Evolutionary conservation across 176 grass and related monocot genomes (phyloP), one percentile per base, ranked within the genome.

Genomic region (Chloris gayana): DNA sequence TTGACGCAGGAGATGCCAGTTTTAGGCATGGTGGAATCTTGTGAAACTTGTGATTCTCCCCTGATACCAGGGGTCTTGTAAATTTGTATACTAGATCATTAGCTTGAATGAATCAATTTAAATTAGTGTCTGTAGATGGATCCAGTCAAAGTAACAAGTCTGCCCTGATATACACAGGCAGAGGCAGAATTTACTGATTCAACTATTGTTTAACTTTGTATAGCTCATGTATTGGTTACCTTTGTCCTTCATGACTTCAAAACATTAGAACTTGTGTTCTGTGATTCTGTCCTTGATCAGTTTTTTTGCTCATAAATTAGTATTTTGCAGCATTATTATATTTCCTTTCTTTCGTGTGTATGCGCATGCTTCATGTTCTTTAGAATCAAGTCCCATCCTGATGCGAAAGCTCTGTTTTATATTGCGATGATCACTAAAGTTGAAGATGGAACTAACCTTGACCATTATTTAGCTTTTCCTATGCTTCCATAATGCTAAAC

Each of bases 71-170:
- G 72, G 53, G 80, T 45, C 69, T 77, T 98, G 95, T 98, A 94
- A 94, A 94, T 98, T 92, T 94, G 92, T 98, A 94, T 82, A 94
- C 78, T 89, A 88, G 74, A 73, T 82, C 74, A 84, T 71, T 76
- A 78, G 81, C 88, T 85, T 49, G 26, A 79, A 90, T 59, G 26
- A 79, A 90, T 59, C 77, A 67, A 47, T 77, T 91, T 81, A 63
- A 71, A 77, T 39, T 77, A 78, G 67, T 85, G 58, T 60, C 44
- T 87, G 71, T 91, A 82, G 56, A 60, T 89, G 73, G 67, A 78
- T 66, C 78, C 46, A 80, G 42, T 74, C 61, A 85, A 89, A 89
- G 78, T 78, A 72, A 82, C 65, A 32, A 58, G 78, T 65, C 64
- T 77, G 75, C 46, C 47, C 64, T 72, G 70, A 76, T 91, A 84